Evolutionary conservation across 176 grass and related monocot genomes (phyloP), one percentile per base, ranked within the genome.

Genomic region (Themeda triandra): DNA sequence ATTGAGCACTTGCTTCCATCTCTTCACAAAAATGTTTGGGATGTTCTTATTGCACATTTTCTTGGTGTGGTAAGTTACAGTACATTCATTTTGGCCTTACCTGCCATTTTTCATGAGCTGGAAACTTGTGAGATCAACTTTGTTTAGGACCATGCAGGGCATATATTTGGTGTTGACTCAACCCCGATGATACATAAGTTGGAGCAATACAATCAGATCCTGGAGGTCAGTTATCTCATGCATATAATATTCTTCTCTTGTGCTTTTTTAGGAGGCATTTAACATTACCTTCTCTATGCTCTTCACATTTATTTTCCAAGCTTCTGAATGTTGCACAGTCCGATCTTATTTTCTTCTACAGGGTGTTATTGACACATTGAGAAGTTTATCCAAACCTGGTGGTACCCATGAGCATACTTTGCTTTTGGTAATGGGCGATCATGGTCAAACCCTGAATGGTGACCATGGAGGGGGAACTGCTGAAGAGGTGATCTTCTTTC

Each of bases 21-120:
- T 73, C 82, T 98, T 66, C 81, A 87, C 17, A 92, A 80, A 82
- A 90, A 93, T 77, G 93, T 95, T 66, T 98, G 96, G 96, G 93
- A 98, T 66, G 78, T 98, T 87, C 91, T 98, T 78, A 98, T 98
- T 78, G 93, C 91, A 83, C 96, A 98, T 90, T 98, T 98, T 82
- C 93, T 98, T 91, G 96, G 96, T 74, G 91, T 98, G 81, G 96
- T 98, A 88, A 95, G 93, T 93, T 56, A 41, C 33, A 62, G 18
- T 67, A 29, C n/a, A n/a, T n/a, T n/a, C n/a, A 37, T 37, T 3
- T 37, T 29, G 59, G 4, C 15, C 1, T 49, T 46, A 25, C 2
- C 31, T 66, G 27, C 18, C 69, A 49, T 41, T 33, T 71, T 75
- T 81, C 15, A 80, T 60, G 77, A 87, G 65, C 73, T 86, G 65